Evolutionary conservation across 169 alveolate genomes (phyloP).

Genomic region (Amoebophrya sp.): DNA sequence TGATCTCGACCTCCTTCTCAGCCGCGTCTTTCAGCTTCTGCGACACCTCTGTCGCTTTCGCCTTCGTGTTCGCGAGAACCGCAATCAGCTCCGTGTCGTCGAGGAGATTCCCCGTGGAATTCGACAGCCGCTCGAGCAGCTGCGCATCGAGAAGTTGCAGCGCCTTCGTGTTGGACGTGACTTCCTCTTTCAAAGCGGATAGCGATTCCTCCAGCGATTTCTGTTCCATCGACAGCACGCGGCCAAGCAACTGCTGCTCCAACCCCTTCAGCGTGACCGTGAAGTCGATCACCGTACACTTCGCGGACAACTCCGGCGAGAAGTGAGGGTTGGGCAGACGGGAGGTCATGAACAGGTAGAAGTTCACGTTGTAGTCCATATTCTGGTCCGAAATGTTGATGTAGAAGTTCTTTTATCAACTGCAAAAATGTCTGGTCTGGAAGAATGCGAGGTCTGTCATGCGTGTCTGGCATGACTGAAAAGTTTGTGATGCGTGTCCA

Average conservation of each 20-base stretch:
- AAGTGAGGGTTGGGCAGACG: slow-evolving; percentile 86
- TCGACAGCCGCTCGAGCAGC: slow-evolving; percentile 83
- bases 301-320: slow-evolving; percentile 92
- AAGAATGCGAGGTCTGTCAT: too few species aligned
- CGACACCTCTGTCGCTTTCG: slow-evolving; percentile 84
- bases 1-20: slow-evolving; percentile 68
- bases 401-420: slow-evolving; percentile 56
- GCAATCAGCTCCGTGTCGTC: slow-evolving; percentile 91
- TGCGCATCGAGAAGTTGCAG: slow-evolving; percentile 65
- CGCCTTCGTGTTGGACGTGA: slow-evolving; percentile 83
- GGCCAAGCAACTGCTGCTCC: slow-evolving; percentile 92
- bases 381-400: slow-evolving; percentile 77
- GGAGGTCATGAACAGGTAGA: slow-evolving; percentile 83
- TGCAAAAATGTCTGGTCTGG: too few species aligned
- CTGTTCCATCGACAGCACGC: slow-evolving; percentile 88
- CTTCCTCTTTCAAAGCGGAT: slow-evolving; percentile 48
- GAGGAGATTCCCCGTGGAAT: slow-evolving; percentile 81
- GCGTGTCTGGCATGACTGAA: too few species aligned
- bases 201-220: slow-evolving; percentile 83
- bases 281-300: slow-evolving; percentile 92
- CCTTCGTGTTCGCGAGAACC: slow-evolving; percentile 83
- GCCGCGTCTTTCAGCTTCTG: slow-evolving; percentile 68
- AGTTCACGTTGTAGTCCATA: slow-evolving; percentile 78
- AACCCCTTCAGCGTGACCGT: slow-evolving; percentile 90
- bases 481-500: too few species aligned